Base-by-base conservation (phyloP, 2,329 filamentous ascomycete genomes). In the Xylariaceae sp. region DNA sequence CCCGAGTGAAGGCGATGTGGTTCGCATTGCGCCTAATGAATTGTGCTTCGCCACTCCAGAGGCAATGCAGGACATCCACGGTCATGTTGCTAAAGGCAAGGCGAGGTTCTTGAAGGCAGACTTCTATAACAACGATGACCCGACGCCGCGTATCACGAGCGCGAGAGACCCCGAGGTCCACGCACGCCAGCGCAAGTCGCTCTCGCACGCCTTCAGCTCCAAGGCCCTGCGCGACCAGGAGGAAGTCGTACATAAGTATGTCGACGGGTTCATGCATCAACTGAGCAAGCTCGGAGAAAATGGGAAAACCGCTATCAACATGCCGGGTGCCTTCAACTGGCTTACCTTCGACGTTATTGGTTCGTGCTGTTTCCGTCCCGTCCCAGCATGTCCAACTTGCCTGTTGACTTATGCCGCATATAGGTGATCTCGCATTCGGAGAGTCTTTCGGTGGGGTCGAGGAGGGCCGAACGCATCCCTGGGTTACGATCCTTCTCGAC, bases 1-100 rank as follows among this genome's bases (percentile, higher is more conserved):
- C 44, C 8, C 50, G 1, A 48, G 10, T 44, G 50, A 23, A 64
- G 64, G 63, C 15, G 63, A 64, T 15, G 70, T 80, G 1, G 74
- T 80, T 11, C 75, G 78, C 5, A 63, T 76, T 34, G 71, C 70
- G 2, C 77, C 78, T 0, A 70, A 75, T 51, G 74, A 78, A 60
- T 68, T 80, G 13, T 74, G 75, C 1, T 79, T 76, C 66, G 71
- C 68, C 53, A 59, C 73, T 71, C 53, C 70, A 5, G 65, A 69
- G 15, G 72, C 74, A 4, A 74, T 70, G 67, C 68, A 68, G 53
- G 74, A 76, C 51, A 73, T 76, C 51, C 72, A 74, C 61, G 71
- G 72, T n/a, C 69, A 72, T 59, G 66, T 65, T 53, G 47, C 57
- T 11, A 64, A 61, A 51, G 61, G 59, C 3, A 61, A 67, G 4